phyloP scores from a whole-genome alignment of 78 protist genomes.

The Dictyostelium intermedium region DNA sequence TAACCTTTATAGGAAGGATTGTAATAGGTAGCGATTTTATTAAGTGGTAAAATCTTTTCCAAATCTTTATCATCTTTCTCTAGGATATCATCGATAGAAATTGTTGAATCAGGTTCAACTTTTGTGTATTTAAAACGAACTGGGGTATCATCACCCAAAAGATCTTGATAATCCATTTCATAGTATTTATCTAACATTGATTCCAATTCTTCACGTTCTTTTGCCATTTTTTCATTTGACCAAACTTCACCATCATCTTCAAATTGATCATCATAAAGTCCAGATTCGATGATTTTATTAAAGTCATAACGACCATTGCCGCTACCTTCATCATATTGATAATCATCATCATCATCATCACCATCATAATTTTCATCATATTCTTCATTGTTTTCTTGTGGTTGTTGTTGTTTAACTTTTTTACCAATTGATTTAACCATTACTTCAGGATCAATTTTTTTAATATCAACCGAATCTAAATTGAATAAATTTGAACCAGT shows the following conservation, averaged over 20 bases:
- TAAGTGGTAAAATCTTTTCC: conserved; percentile 34
- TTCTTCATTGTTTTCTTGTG: neutral
- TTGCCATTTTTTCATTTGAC: conserved; percentile 33
- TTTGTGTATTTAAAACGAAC: conserved; percentile 55
- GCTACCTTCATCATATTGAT: neutral
- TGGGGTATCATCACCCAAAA: conserved; percentile 74
- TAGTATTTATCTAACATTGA: conserved; percentile 72
- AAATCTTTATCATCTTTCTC: conserved; percentile 60
- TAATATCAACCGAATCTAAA: conserved; percentile 19
- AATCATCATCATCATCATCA: neutral
- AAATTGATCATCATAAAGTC: conserved; percentile 26
- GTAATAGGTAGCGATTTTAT: conserved; percentile 27
- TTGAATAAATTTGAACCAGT: conserved; percentile 60
- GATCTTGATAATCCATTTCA: conserved; percentile 79
- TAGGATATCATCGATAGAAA: conserved; percentile 53
- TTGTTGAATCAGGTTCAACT: conserved; percentile 20
- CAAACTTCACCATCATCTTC: conserved; percentile 52
- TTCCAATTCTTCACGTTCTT: conserved; percentile 60
- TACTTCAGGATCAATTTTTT: conserved; percentile 48
- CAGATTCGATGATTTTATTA: conserved; percentile 1
- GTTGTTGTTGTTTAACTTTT: neutral
- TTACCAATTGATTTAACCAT: conserved; percentile 24
- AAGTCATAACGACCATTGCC: neutral
- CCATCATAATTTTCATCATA: neutral
- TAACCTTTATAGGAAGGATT: neutral